Evolutionary conservation across 495 filamentous ascomycete genomes (phyloP).

Genomic region (Letharia lupina): DNA sequence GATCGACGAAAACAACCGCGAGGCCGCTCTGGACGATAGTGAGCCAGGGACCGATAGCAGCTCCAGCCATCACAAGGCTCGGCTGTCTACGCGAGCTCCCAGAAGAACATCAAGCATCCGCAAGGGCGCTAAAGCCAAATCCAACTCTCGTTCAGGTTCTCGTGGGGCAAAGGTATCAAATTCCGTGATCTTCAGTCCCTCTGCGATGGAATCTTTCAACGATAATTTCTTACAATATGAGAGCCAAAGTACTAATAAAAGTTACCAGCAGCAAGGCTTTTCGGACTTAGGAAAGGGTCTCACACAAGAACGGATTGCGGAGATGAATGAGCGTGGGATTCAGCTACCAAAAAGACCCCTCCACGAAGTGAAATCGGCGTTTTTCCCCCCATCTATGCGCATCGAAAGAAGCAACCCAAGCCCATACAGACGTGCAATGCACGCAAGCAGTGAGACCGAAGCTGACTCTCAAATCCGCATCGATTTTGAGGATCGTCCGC

Average conservation of each 20-base stretch:
- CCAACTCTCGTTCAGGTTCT: neutral
- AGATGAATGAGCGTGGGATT: constrained; percentile 23
- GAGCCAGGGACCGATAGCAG: constrained; percentile 32
- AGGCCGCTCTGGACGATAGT: constrained; percentile 24
- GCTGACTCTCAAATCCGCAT: constrained; percentile 24
- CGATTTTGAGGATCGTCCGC: constrained; percentile 24
- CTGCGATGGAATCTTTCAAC: constrained; percentile 2
- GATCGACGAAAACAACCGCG: constrained; percentile 36
- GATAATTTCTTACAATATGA: neutral
- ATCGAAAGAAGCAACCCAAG: constrained; percentile 45
- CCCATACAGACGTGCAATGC: constrained; percentile 47
- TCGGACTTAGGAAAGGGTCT: constrained; percentile 4
- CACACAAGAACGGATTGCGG: constrained; percentile 28
- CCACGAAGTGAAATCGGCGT: constrained; percentile 31
- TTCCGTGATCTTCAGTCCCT: neutral
- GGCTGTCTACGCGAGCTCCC: constrained; percentile 30
- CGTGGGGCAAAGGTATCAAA: neutral
- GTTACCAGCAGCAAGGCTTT: constrained; percentile 6
- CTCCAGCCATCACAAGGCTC: constrained; percentile 31
- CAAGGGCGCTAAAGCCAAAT: neutral
- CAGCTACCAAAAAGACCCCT: constrained; percentile 20
- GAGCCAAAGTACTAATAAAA: neutral
- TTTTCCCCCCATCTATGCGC: constrained; percentile 38
- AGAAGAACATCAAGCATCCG: constrained; percentile 11
- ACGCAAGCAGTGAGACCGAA: constrained; percentile 21